Base-by-base conservation (phyloP, 805 yeast genomes). In the Tetrapisispora phaffii region DNA sequence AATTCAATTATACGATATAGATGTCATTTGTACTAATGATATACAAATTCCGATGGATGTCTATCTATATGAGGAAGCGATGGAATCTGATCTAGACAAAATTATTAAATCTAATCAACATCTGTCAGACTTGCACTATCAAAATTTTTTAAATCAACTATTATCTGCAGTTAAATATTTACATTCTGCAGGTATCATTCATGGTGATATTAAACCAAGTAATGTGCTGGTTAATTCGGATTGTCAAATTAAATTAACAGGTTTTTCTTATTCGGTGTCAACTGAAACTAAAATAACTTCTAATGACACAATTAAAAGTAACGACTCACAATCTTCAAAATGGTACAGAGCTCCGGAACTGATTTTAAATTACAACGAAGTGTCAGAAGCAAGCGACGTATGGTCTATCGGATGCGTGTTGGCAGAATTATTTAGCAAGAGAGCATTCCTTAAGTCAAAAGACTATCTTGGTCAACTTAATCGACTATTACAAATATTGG, bases 331-430 rank as follows among this genome's bases (percentile, higher is more conserved):
- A 23, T 97, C 97, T 29, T 93, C 98, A 1, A 75, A 97, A 62
- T 93, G 98, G 98, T 93, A 93, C 65, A 73, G 97, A 53, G 98
- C 98, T 3, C 98, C 98, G 0, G 98, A 93, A 61, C 87, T 93
- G 65, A 90, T 93, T 88, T 72, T 93, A 45, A 82, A 94, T 51
- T 87, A 85, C 69, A 95, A 90, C 62, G 85, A 88, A 47, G 90
- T 93, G 65, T 85, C 97, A 6, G 89, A 87, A 68, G 96, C 97
- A 21, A 90, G 93, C 48, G 98, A 93, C 65, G 75, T 93, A 47
- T 93, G 98, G 98, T 87, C 97, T 0, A 95, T 93, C 20, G 98
- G 98, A 3, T 93, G 98, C 67, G 89, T 93, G 47, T 68, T 93
- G 44, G 97, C 97, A 1, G 98, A 93, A 61, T 73, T 93, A 49